phyloP scores from a whole-genome alignment of 192 early-diverging fungal species.

The Podila verticillata region DNA sequence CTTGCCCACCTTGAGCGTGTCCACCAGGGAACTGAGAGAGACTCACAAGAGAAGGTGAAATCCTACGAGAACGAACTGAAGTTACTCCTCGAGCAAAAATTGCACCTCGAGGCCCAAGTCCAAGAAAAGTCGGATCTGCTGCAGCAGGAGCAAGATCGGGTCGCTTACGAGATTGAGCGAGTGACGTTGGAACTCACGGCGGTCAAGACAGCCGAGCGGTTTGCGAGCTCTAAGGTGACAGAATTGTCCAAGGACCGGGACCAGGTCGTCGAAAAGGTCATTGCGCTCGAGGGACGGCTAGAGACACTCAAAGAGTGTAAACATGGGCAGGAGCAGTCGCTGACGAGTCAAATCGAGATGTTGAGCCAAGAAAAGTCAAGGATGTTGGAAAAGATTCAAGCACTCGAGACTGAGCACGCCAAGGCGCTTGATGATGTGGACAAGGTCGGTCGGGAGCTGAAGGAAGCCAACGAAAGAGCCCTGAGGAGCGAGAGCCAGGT shows the following conservation, averaged over 20 bases:
- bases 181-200: constrained; percentile 34
- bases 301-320: constrained; percentile 36
- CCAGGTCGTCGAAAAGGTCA: constrained; percentile 27
- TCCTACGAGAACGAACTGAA: constrained; percentile 25
- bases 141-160: constrained; percentile 30
- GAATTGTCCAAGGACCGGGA: constrained; percentile 42
- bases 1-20: constrained; percentile 30
- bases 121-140: constrained; percentile 43
- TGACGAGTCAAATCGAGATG: constrained; percentile 31
- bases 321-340: constrained; percentile 35
- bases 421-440: not conserved
- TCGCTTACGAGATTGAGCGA: constrained; percentile 37
- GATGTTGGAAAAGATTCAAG: constrained; percentile 1
- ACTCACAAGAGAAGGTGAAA: constrained; percentile 26
- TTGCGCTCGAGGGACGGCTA: constrained; percentile 22
- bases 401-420: constrained; percentile 2
- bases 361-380: constrained; percentile 7
- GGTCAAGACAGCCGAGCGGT: constrained; percentile 35
- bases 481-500: not conserved
- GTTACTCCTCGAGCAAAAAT: constrained; percentile 32
- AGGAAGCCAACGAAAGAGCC: not conserved
- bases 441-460: not conserved
- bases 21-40: constrained; percentile 42
- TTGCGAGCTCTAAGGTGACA: constrained; percentile 38
- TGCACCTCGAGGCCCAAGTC: constrained; percentile 32